Evolutionary conservation across 2,329 filamentous ascomycete genomes (phyloP).

Genomic region (Trichothecium roseum): DNA sequence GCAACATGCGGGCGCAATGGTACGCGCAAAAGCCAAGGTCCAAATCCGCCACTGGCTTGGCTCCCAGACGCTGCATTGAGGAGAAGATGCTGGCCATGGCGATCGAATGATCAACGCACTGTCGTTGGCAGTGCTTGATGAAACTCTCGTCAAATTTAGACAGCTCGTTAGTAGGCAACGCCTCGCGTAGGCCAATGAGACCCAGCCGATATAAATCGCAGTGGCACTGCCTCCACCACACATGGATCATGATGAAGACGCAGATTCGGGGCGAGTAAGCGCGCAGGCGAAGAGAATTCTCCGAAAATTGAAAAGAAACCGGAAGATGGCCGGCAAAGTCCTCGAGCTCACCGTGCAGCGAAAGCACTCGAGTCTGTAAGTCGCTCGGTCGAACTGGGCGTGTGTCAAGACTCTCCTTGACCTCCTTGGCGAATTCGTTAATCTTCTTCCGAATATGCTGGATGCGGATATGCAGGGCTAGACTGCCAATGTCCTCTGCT

Average conservation of each 20-base stretch:
- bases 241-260: constrained; percentile 49
- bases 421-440: constrained; percentile 40
- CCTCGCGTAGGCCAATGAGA: constrained; percentile 39
- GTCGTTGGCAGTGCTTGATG: constrained; percentile 36
- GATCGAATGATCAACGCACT: constrained; percentile 42
- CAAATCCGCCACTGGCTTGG: constrained; percentile 41
- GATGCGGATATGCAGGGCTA: constrained; percentile 46
- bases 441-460: constrained; percentile 44
- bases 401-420: constrained; percentile 25
- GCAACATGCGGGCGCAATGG: constrained; percentile 42
- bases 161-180: constrained; percentile 32
- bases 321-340: constrained; percentile 43
- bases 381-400: constrained; percentile 30
- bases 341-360: constrained; percentile 37
- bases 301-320: constrained; percentile 46
- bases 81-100: constrained; percentile 47
- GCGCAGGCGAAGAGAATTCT: constrained; percentile 42
- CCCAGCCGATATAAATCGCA: constrained; percentile 46
- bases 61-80: constrained; percentile 38
- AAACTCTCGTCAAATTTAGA: constrained; percentile 37
- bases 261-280: constrained; percentile 47
- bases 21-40: constrained; percentile 46
- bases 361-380: constrained; percentile 32
- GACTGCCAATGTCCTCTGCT: constrained; percentile 42
- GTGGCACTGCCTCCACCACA: constrained; percentile 49